Evolutionary conservation across 805 yeast species (phyloP), one percentile per base, ranked within the genome.

Genomic region (Wickerhamiella lipophila): DNA sequence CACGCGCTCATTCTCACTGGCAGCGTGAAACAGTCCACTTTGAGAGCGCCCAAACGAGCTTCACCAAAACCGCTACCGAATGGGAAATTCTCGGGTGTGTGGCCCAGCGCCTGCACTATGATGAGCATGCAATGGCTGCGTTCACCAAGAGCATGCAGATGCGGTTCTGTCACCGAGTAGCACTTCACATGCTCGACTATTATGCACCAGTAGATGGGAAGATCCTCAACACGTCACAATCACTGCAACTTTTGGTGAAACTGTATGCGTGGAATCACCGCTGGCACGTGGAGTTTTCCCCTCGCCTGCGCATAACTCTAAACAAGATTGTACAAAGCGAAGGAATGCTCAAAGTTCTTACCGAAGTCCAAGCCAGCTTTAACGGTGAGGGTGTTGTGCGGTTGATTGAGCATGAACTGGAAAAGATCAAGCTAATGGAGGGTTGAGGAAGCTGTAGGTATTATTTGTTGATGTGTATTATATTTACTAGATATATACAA

Each of bases 251-350:
- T 19, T 66, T 79, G 50, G 84, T 88, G 30, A 83, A 82, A 58
- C 68, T 92, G 47, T 68, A 81, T n/a, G 94, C 92, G n/a, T 94
- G 97, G 96, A 83, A 86, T 61, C 96, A 88, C 64, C 77, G 98
- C 60, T 92, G 98, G 98, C 94, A 89, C 67, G 76, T 80, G 54
- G 96, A 89, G 55, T 89, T 87, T 60, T 79, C 94, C 7, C 83
- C 94, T 18, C 69, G 69, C 43, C 68, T 86, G 43, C 60, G 79
- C n/a, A 61, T 67, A n/a, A 67, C 78, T 0, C 65, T 87, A 51
- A 67, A 75, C 18, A 74, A 72, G 48, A 68, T 86, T 49, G 78
- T 85, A 21, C 77, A 76, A 36, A 81, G 80, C 58, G 86, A 83
- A 57, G 96, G 96, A 0, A 64, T 81, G 40, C 76, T 82, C 26